Evolutionary conservation across 352 stramenopile species (phyloP), one percentile per base, ranked within the genome.

Genomic region (Pythium grandisporangium): DNA sequence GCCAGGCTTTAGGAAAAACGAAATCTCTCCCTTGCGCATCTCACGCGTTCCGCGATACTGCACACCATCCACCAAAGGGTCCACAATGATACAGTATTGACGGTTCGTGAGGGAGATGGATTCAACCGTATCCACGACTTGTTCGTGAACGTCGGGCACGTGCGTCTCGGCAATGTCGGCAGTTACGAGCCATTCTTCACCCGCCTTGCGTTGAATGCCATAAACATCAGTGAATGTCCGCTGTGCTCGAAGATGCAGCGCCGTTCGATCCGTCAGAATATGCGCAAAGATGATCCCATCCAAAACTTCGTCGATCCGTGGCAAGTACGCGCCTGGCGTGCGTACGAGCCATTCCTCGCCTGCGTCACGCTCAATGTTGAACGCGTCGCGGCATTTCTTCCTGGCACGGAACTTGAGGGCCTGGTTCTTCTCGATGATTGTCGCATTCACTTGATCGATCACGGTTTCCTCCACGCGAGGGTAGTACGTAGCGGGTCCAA

Each of bases 321-420:
- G 76, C 19, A 90, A 45, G 40, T 90, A 90, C 17, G 72, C 73
- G 14, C 76, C 76, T 0, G 73, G 71, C 6, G 56, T 75, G 23
- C 76, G 73, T 38, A 90, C 71, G 21, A 90, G 70, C 73, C 74
- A 90, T 60, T 90, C 76, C 43, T 87, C 76, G 16, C 76, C 76
- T 2, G 76, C 76, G 14, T 83, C 76, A 25, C 63, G 76, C 30
- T 66, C 55, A 11, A 72, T 62, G 23, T 64, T 72, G 29, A 81
- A 63, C 30, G 71, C 57, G 47, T 89, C 76, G 19, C 57, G 73
- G 58, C 72, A 89, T 45, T 84, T 90, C 57, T 90, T 90, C 49
- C 82, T 71, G 11, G 76, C 73, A 4, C 73, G 71, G 32, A 90
- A 83, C 51, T 86, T 85, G 58, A 90, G 60, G 29, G 76, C 76